Evolutionary conservation across 2,329 filamentous ascomycete genomes (phyloP), one percentile per base, ranked within the genome.

Genomic region (Diaporthe humulicola): DNA sequence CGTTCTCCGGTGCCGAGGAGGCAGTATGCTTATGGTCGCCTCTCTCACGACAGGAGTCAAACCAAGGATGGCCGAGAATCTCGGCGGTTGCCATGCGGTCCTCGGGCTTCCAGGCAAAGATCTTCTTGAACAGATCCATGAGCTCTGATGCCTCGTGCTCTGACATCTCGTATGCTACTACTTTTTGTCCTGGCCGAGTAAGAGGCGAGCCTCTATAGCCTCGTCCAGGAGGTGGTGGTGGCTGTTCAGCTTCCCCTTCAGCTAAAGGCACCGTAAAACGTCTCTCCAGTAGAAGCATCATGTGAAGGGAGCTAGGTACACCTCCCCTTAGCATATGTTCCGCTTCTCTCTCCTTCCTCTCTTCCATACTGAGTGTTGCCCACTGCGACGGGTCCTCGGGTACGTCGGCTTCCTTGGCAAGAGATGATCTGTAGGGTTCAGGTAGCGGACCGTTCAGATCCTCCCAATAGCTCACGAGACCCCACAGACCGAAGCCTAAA

Each of bases 61-160:
- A 64, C 58, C 58, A 64, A 8, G 58, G 15, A 30, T 64, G 58
- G 15, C 5, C 4, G 14, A 64, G 40, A 7, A 64, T 30, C 38
- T 64, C 38, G 58, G 15, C 58, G 8, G 38, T 1, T 3, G 25
- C 28, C 25, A 42, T 45, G 12, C 58, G 38, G 7, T 64, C 58
- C 58, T 64, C 58, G 17, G 58, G 58, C 8, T 22, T 45, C 58
- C 58, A 64, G 38, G 58, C 58, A 30, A 64, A 64, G 8, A 30
- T 64, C 25, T 22, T 64, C 58, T 64, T 64, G 25, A 45, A 30
- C 3, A 64, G 58, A 25, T 64, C 58, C 40, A 64, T 2, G 25
- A 64, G 58, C 25, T 64, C 15, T 8, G 22, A 1, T 4, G 38
- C 58, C 38, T 64, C 58, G 0, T 5, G 3, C 22, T 45, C n/a